Percentiles rank a stretch among this genome's conserved stretches.
Conservation (phyloP, 2,329 filamentous ascomycete species). For the Colletotrichum godetiae region DNA sequence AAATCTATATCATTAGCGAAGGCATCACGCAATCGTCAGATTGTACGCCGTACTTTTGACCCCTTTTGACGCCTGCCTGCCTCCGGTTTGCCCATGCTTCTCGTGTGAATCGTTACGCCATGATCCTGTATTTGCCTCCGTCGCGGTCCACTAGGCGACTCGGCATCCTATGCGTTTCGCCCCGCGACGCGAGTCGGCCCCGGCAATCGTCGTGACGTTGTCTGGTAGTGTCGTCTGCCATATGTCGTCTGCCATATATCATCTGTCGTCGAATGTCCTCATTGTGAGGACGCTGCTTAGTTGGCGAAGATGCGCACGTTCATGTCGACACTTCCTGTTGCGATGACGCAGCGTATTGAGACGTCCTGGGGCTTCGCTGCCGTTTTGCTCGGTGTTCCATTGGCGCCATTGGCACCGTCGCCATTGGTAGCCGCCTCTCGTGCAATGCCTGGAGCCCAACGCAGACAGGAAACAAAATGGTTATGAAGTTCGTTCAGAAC, state of each 20-base stretch:
- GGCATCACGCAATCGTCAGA: slow-evolving; percentile 29
- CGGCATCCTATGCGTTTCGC: background rate
- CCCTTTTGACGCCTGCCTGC: slow-evolving; percentile 32
- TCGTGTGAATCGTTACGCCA: slow-evolving; percentile 33
- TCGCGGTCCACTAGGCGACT: background rate
- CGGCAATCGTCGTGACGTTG: background rate
- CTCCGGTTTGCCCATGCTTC: slow-evolving; percentile 26
- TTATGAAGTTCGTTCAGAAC: slow-evolving; percentile 80
- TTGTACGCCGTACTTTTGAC: slow-evolving; percentile 31
- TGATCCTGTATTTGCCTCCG: slow-evolving; percentile 16
- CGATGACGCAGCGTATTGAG: slow-evolving; percentile 85
- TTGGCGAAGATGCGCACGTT: slow-evolving; percentile 83
- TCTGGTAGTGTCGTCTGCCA: background rate
- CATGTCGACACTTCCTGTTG: slow-evolving; percentile 86
- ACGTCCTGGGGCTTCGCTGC: slow-evolving; percentile 56
- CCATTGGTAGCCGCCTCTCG: slow-evolving; percentile 63
- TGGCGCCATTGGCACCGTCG: slow-evolving; percentile 53
- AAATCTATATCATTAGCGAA: slow-evolving; percentile 34
- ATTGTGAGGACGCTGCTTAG: slow-evolving; percentile 37
- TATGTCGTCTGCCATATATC: background rate
- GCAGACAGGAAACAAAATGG: slow-evolving; percentile 86
- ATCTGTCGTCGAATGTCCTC: background rate
- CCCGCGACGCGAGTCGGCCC: background rate
- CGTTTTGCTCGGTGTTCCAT: slow-evolving; percentile 61
- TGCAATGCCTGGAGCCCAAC: slow-evolving; percentile 84